phyloP scores from a whole-genome alignment of 805 yeast species.

The Hanseniaspora opuntiae region DNA sequence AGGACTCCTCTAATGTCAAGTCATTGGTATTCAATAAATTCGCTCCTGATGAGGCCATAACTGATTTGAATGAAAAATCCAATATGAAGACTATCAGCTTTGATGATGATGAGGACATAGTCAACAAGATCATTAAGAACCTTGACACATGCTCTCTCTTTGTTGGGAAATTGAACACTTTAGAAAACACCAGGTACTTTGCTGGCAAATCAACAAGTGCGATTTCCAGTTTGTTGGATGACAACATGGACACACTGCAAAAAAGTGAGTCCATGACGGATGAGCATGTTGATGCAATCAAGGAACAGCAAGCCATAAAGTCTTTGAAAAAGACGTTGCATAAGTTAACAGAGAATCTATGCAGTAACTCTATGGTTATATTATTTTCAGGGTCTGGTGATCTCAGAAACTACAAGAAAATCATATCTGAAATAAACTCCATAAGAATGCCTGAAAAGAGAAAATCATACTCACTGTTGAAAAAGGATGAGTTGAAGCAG shows the following conservation, averaged over 20 bases:
- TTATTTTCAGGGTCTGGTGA: constrained; percentile 54
- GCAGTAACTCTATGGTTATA: constrained; percentile 47
- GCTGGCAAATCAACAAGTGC: constrained; percentile 1
- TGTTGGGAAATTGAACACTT: constrained; percentile 44
- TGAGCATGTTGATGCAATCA: constrained; percentile 15
- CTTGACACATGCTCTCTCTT: constrained; percentile 34
- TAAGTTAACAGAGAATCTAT: constrained; percentile 38
- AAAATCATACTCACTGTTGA: constrained; percentile 32
- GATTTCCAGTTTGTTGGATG: background rate
- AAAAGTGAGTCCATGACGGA: background rate
- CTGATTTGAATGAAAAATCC: constrained; percentile 22
- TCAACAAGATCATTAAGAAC: constrained; percentile 30
- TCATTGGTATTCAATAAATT: constrained; percentile 28
- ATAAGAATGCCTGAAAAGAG: constrained; percentile 30
- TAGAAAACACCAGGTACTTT: constrained; percentile 32
- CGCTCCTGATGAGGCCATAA: constrained; percentile 20
- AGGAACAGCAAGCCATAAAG: constrained; percentile 18
- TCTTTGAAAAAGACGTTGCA: constrained; percentile 34
- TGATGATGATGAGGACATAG: constrained; percentile 46
- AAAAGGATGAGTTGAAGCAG: constrained; percentile 33
- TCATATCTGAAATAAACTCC: constrained; percentile 32
- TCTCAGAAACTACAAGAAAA: constrained; percentile 32
- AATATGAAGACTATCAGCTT: constrained; percentile 30
- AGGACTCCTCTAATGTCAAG: constrained; percentile 19
- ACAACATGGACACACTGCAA: background rate